phyloP scores from a whole-genome alignment of 768 basidiomycete genomes.

The Sarcodon aspratus region DNA sequence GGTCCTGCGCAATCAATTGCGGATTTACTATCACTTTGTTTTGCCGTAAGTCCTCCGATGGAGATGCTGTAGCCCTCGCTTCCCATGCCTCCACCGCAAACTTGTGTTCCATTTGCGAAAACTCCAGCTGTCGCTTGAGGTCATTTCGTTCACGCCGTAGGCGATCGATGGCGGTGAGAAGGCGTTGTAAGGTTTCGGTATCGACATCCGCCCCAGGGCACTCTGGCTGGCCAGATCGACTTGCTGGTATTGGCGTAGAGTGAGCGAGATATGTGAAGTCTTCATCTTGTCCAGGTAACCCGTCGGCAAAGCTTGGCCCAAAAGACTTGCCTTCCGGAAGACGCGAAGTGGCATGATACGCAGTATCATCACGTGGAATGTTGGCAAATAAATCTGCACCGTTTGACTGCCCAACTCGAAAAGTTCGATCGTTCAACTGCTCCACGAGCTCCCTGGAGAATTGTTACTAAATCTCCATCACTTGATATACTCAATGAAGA shows the following conservation, averaged over 20 bases:
- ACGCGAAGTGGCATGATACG: too few relatives aligned
- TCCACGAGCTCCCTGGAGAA: slow-evolving; percentile 6
- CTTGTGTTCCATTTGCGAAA: slow-evolving; percentile 54
- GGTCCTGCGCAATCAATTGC: slow-evolving; percentile 2
- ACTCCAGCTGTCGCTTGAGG: slow-evolving; percentile 52
- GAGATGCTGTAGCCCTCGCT: slow-evolving; percentile 21
- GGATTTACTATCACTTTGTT: background rate
- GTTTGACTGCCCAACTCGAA: background rate
- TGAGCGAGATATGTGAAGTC: background rate
- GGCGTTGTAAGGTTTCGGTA: slow-evolving; percentile 33
- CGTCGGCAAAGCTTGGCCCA: too few relatives aligned
- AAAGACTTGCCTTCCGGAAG: too few relatives aligned
- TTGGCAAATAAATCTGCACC: too few relatives aligned
- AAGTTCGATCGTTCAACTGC: background rate
- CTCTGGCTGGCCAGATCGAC: slow-evolving; percentile 1
- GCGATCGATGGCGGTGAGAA: slow-evolving; percentile 54
- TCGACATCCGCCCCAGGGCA: slow-evolving; percentile 8
- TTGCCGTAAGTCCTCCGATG: background rate
- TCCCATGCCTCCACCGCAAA: slow-evolving; percentile 53
- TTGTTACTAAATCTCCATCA: background rate
- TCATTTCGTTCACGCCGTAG: slow-evolving; percentile 56
- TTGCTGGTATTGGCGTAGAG: background rate
- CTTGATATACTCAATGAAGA: background rate
- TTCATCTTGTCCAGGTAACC: background rate
- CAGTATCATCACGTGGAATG: too few relatives aligned